Percentiles rank a stretch among this genome's conserved stretches.
Conservation (phyloP, 2,329 filamentous ascomycete genomes). For the Cyphellophora attinorum region DNA sequence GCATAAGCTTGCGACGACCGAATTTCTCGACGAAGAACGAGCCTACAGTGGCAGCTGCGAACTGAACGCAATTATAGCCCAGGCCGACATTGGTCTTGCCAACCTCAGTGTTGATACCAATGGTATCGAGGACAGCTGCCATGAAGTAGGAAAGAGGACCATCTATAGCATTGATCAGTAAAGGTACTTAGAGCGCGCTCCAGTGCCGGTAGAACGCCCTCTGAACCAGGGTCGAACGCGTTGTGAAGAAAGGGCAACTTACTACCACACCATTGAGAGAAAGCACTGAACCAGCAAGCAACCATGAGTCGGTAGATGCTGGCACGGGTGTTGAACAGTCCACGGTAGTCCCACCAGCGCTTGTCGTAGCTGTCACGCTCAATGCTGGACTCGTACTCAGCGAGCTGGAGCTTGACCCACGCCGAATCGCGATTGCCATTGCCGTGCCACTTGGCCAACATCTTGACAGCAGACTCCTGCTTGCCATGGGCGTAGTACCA, state of each 20-base stretch:
- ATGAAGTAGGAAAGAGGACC: slow-evolving; percentile 45
- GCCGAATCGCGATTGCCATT: slow-evolving; percentile 29
- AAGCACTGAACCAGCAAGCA: slow-evolving; percentile 42
- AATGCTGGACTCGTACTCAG: slow-evolving; percentile 26
- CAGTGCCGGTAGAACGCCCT: no score
- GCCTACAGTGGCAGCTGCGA: slow-evolving; percentile 45
- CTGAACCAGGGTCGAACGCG: background rate
- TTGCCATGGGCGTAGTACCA: slow-evolving; percentile 52
- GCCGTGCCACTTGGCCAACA: slow-evolving; percentile 51
- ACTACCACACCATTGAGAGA: slow-evolving; percentile 38
- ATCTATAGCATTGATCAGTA: no score
- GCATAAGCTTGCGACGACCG: slow-evolving; percentile 48
- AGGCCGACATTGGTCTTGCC: slow-evolving; percentile 45
- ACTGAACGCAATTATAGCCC: slow-evolving; percentile 46
- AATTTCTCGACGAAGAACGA: slow-evolving; percentile 47
- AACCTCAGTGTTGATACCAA: slow-evolving; percentile 40
- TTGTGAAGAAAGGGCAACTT: slow-evolving; percentile 7
- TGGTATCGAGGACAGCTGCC: slow-evolving; percentile 41
- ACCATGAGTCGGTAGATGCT: slow-evolving; percentile 41
- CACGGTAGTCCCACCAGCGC: slow-evolving; percentile 44
- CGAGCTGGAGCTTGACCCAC: slow-evolving; percentile 23
- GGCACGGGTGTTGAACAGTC: slow-evolving; percentile 38
- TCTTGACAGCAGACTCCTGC: slow-evolving; percentile 47
- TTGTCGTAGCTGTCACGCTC: slow-evolving; percentile 22
- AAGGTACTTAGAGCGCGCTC: no score